Conservation (phyloP, 805 yeast genomes). For the Candida boidinii region DNA sequence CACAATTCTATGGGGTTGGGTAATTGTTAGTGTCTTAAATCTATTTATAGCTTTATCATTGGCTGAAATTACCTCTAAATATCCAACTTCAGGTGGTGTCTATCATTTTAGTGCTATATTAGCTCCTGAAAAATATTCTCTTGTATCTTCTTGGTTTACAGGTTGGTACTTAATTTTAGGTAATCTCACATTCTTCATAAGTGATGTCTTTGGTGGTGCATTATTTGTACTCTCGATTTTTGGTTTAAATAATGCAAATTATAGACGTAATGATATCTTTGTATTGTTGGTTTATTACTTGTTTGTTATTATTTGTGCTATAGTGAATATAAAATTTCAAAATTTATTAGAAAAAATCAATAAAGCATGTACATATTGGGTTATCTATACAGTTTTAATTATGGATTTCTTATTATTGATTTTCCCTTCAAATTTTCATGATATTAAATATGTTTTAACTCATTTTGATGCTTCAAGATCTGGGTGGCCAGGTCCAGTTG, state of each 20-base stretch:
- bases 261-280: conserved; percentile 45
- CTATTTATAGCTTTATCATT: conserved; percentile 60
- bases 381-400: conserved; percentile 57
- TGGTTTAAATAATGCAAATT: conserved; percentile 51
- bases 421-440: conserved; percentile 51
- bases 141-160: conserved; percentile 62
- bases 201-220: conserved; percentile 69
- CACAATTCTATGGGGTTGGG: conserved; percentile 70
- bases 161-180: conserved; percentile 73
- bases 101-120: conserved; percentile 72
- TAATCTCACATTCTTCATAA: conserved; percentile 69
- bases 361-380: conserved; percentile 66
- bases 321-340: conserved; percentile 55
- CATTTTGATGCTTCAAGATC: conserved; percentile 64
- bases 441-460: conserved; percentile 50
- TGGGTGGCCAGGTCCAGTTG: conserved; percentile 67
- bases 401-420: conserved; percentile 57
- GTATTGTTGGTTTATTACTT: conserved; percentile 50
- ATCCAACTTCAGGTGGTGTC: conserved; percentile 69
- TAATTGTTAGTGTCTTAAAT: conserved; percentile 55
- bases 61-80: conserved; percentile 71
- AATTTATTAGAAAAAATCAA: conserved; percentile 55
- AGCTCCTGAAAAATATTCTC: conserved; percentile 48
- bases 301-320: conserved; percentile 50
- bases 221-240: conserved; percentile 62